phyloP scores from a whole-genome alignment of 345 rosid species.

The Bruguiera parviflora region DNA sequence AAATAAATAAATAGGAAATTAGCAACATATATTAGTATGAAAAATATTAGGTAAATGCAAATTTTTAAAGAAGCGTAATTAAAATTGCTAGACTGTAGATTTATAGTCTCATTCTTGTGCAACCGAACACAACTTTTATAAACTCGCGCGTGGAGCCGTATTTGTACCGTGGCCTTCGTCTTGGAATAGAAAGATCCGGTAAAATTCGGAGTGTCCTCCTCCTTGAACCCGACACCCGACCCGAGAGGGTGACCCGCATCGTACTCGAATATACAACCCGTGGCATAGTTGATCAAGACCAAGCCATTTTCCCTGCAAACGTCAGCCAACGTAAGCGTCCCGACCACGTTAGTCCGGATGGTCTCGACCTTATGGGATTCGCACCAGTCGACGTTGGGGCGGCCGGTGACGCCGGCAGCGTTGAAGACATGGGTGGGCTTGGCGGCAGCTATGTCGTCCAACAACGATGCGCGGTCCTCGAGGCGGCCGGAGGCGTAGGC shows the following conservation, averaged over 20 bases:
- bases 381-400: conserved; percentile 97
- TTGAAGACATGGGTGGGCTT: conserved; percentile 83
- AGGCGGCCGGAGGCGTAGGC: conserved; percentile 83
- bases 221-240: conserved; percentile 87
- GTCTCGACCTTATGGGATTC: conserved; percentile 95
- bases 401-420: conserved; percentile 94
- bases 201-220: conserved; percentile 86
- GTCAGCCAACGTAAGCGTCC: conserved; percentile 84
- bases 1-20: too few species aligned
- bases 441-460: conserved; percentile 55
- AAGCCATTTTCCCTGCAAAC: conserved; percentile 69
- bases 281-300: conserved; percentile 71
- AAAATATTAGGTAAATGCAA: too few species aligned
- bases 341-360: conserved; percentile 78
- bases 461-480: conserved; percentile 64
- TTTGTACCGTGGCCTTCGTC: conserved; percentile 84
- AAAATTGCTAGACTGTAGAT: too few species aligned
- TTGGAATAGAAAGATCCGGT: conserved; percentile 85
- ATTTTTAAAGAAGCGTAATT: too few species aligned
- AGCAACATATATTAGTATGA: too few species aligned
- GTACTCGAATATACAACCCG: conserved; percentile 92
- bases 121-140: too few species aligned
- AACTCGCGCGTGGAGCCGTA: too few species aligned
- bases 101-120: too few species aligned
- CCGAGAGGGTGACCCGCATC: conserved; percentile 63